Base-by-base conservation (phyloP, 148 eudicot species). In the Beta vulgaris region DNA sequence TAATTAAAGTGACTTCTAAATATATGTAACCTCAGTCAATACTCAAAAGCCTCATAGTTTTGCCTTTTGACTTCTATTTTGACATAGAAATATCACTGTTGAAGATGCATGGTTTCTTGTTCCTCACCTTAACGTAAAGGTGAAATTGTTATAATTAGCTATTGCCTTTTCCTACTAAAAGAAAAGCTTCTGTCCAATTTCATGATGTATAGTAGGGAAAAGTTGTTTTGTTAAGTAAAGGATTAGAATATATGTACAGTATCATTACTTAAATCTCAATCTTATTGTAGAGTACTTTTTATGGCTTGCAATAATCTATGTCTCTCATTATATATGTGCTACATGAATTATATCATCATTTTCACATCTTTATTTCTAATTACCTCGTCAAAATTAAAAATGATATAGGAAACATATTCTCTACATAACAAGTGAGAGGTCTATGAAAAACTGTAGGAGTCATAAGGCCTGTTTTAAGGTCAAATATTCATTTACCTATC, bases 211-310 rank as follows among this genome's bases (percentile, higher is more conserved):
- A 57, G 12, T 19, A 43, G 58, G 49, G 26, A 46, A 43, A 64
- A 59, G 75, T 49, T 46, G 10, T 28, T 73, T 54, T 21, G 40
- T 21, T 78, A 37, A 63, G 34, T 34, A 43, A 69, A 71, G 54
- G 63, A 36, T 71, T 77, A 21, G 42, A 79, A 73, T 55, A 69
- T 31, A 51, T n/a, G 74, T 29, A 79, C 67, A 74, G 26, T 54
- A 74, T 35, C 13, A 35, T 78, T 48, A 36, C 78, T 79, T 79
- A 44, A 18, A 68, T 68, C 58, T 79, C 74, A 79, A 79, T 74
- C 62, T 68, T 79, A 28, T 67, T 66, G 4, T 39, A 3, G 9
- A 39, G 4, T 39, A 3, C 9, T 51, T 5, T 59, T 74, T 12
- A 73, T 66, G 76, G 23, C 70, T 23, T 67, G 77, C 63, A 60